Evolutionary conservation across 768 basidiomycete genomes (phyloP).

Genomic region (Termitomyces sp.): DNA sequence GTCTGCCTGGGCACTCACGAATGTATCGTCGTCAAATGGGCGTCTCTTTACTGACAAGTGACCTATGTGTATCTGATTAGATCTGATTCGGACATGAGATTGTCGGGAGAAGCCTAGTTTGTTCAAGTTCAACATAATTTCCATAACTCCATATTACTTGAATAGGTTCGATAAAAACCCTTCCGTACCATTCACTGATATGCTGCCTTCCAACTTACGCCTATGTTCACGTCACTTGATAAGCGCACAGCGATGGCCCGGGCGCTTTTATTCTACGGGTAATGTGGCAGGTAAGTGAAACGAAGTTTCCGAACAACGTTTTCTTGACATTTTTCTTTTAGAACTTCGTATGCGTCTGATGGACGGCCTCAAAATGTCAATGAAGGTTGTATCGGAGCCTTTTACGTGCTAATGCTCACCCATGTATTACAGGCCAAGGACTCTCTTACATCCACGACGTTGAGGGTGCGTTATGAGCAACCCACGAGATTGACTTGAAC

Average conservation of each 20-base stretch:
- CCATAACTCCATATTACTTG: too few relatives aligned
- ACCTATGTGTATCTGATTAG: background rate
- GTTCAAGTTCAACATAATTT: too few relatives aligned
- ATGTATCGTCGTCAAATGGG: background rate
- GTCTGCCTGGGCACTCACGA: background rate
- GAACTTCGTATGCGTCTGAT: constrained; percentile 54
- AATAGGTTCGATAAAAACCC: background rate
- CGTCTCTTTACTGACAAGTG: background rate
- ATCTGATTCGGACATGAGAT: too few relatives aligned
- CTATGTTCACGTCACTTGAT: background rate
- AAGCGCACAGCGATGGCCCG: constrained; percentile 2
- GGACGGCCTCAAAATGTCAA: constrained; percentile 55
- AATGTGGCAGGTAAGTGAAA: constrained; percentile 9
- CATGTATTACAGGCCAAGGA: constrained; percentile 47
- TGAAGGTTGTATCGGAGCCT: constrained; percentile 48
- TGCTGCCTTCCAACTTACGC: constrained; percentile 6
- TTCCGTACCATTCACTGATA: background rate
- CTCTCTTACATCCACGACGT: constrained; percentile 49
- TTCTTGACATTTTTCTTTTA: constrained; percentile 16
- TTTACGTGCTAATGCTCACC: constrained; percentile 1
- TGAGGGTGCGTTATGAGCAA: constrained; percentile 42
- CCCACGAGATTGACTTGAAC: background rate
- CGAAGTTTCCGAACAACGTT: background rate
- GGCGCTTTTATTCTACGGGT: constrained; percentile 7
- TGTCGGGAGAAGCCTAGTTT: too few relatives aligned